A percentile compares a stretch with the other conserved stretches of the same genome.
Conservation (phyloP, 495 filamentous ascomycete genomes). For the Tuber indicum region DNA sequence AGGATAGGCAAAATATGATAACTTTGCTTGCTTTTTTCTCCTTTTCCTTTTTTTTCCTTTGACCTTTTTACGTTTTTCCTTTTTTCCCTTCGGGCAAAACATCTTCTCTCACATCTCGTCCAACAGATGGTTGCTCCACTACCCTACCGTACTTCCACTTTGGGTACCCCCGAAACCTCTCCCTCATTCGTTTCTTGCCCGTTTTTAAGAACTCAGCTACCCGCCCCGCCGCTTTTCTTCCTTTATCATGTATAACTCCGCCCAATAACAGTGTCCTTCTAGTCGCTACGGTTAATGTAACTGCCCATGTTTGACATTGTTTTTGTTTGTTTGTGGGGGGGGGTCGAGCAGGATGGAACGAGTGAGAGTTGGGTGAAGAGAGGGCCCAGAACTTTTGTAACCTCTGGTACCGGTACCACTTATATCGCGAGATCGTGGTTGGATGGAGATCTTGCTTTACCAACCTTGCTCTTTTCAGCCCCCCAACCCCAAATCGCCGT, state of each 20-base stretch:
- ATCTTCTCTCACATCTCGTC: neutral
- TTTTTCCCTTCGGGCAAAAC: neutral
- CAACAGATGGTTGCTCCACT: neutral
- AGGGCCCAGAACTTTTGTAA: neutral
- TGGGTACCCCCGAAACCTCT: neutral
- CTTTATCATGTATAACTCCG: neutral
- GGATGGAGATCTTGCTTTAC: constrained; percentile 24
- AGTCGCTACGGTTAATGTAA: constrained; percentile 22
- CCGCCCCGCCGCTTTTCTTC: neutral
- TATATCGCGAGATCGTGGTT: constrained; percentile 24
- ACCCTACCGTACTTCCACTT: neutral
- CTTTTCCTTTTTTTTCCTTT: neutral
- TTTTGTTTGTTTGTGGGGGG: constrained; percentile 11
- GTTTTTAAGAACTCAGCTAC: constrained; percentile 4
- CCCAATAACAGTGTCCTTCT: constrained; percentile 5
- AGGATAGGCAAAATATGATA: neutral
- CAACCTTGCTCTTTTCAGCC: constrained; percentile 27
- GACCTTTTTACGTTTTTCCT: constrained; percentile 29
- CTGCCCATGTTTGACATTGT: constrained; percentile 35
- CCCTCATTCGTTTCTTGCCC: neutral
- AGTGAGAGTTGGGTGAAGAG: neutral
- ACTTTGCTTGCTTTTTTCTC: constrained; percentile 19
- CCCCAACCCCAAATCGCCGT: constrained; percentile 17
- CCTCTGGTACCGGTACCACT: constrained; percentile 13
- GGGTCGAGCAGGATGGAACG: neutral